These are phyloP conservation scores for Blyttiomyces sp. DNA, from an alignment of 371 early-diverging fungal genomes.

Conservation along the genomic window DNA sequence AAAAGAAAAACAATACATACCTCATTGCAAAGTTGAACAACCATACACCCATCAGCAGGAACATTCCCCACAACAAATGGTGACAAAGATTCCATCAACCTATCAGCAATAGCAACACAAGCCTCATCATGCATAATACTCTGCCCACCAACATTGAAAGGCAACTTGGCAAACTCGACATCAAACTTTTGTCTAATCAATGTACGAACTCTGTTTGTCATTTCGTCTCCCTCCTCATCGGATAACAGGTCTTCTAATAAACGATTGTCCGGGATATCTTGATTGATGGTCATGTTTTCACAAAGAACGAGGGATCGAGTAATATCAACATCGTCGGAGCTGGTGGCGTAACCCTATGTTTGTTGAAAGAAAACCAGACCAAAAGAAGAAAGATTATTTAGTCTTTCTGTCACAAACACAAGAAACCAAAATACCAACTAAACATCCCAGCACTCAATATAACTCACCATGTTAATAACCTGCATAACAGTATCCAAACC, in stretches of 20 bases:
- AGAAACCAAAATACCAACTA: too few species aligned
- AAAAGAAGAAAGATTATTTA: too few species aligned
- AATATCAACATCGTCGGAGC: slow-evolving; percentile 36
- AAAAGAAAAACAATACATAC: too few species aligned
- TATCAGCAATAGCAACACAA: slow-evolving; percentile 28
- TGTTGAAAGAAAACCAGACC: background rate
- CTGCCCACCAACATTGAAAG: slow-evolving; percentile 27
- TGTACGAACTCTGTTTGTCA: slow-evolving; percentile 42
- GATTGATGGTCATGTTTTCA: slow-evolving; percentile 54
- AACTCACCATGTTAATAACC: slow-evolving; percentile 46
- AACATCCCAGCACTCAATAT: too few species aligned
- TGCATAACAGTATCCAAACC: slow-evolving; percentile 55
- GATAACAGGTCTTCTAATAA: slow-evolving; percentile 43
- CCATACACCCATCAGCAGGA: slow-evolving; percentile 38
- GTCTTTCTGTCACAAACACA: too few species aligned
- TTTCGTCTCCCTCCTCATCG: slow-evolving; percentile 47
- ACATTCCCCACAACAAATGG: slow-evolving; percentile 40
- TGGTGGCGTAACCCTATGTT: slow-evolving; percentile 29
- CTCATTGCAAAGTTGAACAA: slow-evolving; percentile 45
- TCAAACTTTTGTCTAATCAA: slow-evolving; percentile 39
- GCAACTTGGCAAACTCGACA: slow-evolving; percentile 43
- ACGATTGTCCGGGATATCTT: slow-evolving; percentile 35
- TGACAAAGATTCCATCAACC: slow-evolving; percentile 24
- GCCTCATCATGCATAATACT: slow-evolving; percentile 17
- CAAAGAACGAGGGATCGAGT: slow-evolving; percentile 41